Percentiles rank a stretch among this genome's conserved stretches.
Conservation (phyloP, 2,329 filamentous ascomycete species). For the Xylariomycetidae sp. region DNA sequence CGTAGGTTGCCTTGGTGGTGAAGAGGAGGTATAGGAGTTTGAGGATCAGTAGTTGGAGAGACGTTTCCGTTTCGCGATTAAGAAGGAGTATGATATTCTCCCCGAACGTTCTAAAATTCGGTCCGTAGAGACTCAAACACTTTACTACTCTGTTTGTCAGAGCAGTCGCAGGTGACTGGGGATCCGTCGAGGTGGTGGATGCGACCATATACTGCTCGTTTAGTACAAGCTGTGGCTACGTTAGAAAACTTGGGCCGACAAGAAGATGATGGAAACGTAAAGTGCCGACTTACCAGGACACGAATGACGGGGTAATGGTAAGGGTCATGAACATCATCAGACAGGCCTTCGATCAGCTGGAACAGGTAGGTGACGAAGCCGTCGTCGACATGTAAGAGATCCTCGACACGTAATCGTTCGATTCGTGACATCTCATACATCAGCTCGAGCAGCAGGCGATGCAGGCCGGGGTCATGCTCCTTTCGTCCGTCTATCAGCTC, state of each 20-base stretch:
- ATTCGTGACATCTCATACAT: constrained; percentile 97
- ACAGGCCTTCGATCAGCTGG: constrained; percentile 79
- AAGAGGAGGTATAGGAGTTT: constrained; percentile 95
- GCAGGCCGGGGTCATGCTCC: constrained; percentile 65
- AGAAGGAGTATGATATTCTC: constrained; percentile 95
- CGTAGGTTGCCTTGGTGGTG: constrained; percentile 83
- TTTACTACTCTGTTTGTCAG: constrained; percentile 94
- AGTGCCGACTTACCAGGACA: constrained; percentile 66
- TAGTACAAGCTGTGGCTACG: constrained; percentile 67
- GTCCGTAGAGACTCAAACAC: constrained; percentile 74
- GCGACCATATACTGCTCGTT: constrained; percentile 98
- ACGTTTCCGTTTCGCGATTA: constrained; percentile 92
- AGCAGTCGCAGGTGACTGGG: constrained; percentile 38
- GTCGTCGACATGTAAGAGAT: constrained; percentile 74
- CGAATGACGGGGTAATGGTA: constrained; percentile 95
- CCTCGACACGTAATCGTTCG: constrained; percentile 71
- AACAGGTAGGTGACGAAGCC: constrained; percentile 81
- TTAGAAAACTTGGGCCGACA: constrained; percentile 11
- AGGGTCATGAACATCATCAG: constrained; percentile 82
- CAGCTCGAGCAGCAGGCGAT: constrained; percentile 78
- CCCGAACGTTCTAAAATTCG: constrained; percentile 86
- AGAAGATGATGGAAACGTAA: constrained; percentile 1
- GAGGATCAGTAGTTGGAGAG: constrained; percentile 89
- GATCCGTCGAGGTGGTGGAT: constrained; percentile 48
- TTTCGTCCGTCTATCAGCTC: constrained; percentile 69